Evolutionary conservation across 2,329 filamentous ascomycete species (phyloP), one percentile per base, ranked within the genome.

Genomic region (Ambrosiella xylebori): DNA sequence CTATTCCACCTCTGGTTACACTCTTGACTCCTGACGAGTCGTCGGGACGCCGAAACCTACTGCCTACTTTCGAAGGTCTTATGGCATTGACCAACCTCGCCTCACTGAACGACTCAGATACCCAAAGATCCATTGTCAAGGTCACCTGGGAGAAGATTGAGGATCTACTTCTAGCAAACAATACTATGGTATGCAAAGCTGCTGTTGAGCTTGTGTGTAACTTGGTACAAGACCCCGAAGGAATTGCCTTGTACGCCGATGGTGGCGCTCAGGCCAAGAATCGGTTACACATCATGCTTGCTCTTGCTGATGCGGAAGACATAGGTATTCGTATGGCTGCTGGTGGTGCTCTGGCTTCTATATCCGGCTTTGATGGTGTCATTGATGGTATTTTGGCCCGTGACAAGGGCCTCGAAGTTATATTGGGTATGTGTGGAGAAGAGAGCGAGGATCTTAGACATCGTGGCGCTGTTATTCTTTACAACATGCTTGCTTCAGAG

Each of bases 71-170:
- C 64, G 93, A 98, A 70, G 78, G 85, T 0, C 77, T 98, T 7
- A 85, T 97, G 68, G 91, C 93, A 0, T 78, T 98, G 40, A 97
- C 93, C 0, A 98, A 98, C 64, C 79, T 98, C 7, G 93, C 91
- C 0, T 94, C 88, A 0, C 79, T 84, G 11, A 84, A 90, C 57
- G 78, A 84, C 61, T 75, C 81, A 39, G 78, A 81, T 5, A 76
- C 79, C 5, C 78, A 84, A 50, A 74, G 78, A 40, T 74, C 77
- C 13, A 90, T 95, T 54, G 81, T 95, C 40, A 81, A 85, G 8
- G 73, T 78, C 3, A 81, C 84, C 0, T 95, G 88, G 80, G 68
- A 81, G 0, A 80, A 81, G 17, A 77, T 95, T 49, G 93, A 97
- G 68, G 88, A 96, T 63, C 78, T 90, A 15, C 74, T 97, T 1